Evolutionary conservation across 2,329 filamentous ascomycete species (phyloP), one percentile per base, ranked within the genome.

Genomic region (Calonectria leucothoes): DNA sequence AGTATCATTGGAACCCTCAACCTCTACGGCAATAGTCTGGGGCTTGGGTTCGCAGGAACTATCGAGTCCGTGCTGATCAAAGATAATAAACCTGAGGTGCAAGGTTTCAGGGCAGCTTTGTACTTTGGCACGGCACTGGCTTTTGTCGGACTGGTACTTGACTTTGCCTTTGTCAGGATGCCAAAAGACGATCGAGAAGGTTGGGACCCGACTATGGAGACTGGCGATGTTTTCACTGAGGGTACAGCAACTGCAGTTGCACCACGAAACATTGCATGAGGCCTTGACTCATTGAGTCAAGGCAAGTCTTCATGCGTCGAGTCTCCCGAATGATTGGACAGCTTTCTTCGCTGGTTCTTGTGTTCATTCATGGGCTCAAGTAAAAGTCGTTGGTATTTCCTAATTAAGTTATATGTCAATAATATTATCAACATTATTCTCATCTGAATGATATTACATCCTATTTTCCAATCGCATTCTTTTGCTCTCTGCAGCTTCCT

Each of bases 1-100:
- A 86, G 84, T 17, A 79, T 90, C 6, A 84, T 90, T n/a, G 87
- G 88, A 1, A 80, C 78, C 4, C 66, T 83, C 4, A 80, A 81
- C 45, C 66, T 81, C 14, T 83, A 83, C 35, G 81, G 81, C 1
- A 76, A 75, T 39, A 79, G 77, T 11, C 69, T 81, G 0, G 82
- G 82, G 0, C 76, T 83, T 7, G 81, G 82, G 4, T 81, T 83
- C 39, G 79, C 81, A 0, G 80, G 80, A 1, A 83, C 81, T 0
- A 77, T 85, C 23, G 84, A 86, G 78, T 75, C 39, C 2, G 11
- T 12, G 14, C 29, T 61, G 12, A 45, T 31, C 7, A 37, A 69
- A 8, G 10, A 27, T 15, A n/a, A 33, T 6, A 39, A 45, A 2
- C 12, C 35, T 7, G 33, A 69, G 29, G 29, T 61, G 4, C 6